Evolutionary conservation across 2,329 filamentous ascomycete genomes (phyloP), one percentile per base, ranked within the genome.

Genomic region (Cytospora piceicola): DNA sequence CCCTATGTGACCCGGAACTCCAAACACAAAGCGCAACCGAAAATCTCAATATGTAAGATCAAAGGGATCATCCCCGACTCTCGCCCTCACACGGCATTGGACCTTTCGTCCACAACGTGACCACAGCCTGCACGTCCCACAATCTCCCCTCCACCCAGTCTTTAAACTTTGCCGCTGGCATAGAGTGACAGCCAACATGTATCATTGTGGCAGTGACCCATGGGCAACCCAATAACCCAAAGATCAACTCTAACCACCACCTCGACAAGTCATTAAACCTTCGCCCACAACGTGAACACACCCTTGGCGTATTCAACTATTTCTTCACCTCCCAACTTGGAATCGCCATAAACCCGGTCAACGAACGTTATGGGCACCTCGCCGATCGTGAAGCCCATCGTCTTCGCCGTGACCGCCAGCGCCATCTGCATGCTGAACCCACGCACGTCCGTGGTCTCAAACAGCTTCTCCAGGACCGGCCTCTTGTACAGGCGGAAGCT

Each of bases 371-470:
- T 99, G 15, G 95, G 95, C 68, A 97, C 94, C 83, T 99, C 95
- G 20, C 92, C 92, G 36, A 99, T 94, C 46, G 89, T 91, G 81
- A 88, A 96, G 0, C 95, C 94, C 92, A 97, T 94, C 20, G 91
- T 92, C 87, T 97, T 97, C 39, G 95, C 95, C 68, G 94, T 86
- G 11, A 98, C 94, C 90, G 97, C 98, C 88, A 99, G 91, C 85
- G 97, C 94, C 95, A 99, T 99, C 87, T 99, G 95, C 84, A 99
- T 99, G 51, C 91, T 94, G 78, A 98, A 99, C 3, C 95, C 95
- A 82, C 98, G 97, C 77, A 92, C 95, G 84, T 97, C 90, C 11
- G 93, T 97, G 79, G 86, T 92, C 74, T 85, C 83, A 73, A 99
- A 97, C 66, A 96, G 93, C 83, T 92, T 94, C 78, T 96, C 87